Conservation (phyloP, 2,329 filamentous ascomycete genomes). For the Periglandula ipomoeae region DNA sequence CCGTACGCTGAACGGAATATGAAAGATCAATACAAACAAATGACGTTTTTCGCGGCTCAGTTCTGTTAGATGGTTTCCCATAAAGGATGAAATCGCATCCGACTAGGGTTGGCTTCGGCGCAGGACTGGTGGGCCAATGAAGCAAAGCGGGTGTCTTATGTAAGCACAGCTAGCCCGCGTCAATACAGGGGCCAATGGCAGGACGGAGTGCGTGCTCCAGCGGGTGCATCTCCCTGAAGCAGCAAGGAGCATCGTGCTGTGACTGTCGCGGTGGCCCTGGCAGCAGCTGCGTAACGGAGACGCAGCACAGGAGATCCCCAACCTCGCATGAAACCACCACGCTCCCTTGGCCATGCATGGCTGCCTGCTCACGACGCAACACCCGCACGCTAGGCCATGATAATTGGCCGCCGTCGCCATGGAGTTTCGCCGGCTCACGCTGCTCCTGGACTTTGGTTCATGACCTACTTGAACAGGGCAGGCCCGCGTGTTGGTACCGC, state of each 20-base stretch:
- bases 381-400: slow-evolving; percentile 9
- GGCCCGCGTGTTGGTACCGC: slow-evolving; percentile 19
- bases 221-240: neutral
- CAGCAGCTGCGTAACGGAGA: too few species aligned
- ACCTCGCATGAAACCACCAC: neutral
- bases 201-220: neutral
- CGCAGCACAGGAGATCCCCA: neutral
- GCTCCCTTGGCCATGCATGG: slow-evolving; percentile 4
- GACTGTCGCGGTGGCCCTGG: too few species aligned
- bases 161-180: neutral
- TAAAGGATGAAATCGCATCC: neutral
- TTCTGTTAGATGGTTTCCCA: neutral
- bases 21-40: neutral
- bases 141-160: neutral
- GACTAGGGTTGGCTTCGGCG: neutral
- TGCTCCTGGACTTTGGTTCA: slow-evolving; percentile 6
- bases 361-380: slow-evolving; percentile 5
- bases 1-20: neutral
- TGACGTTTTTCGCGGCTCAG: neutral
- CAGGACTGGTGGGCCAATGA: neutral
- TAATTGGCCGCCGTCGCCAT: slow-evolving; percentile 12
- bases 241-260: too few species aligned
- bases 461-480: slow-evolving; percentile 12
- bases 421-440: neutral
- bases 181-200: neutral